These are phyloP conservation scores for Linnemannia exigua DNA, from an alignment of 192 early-diverging fungal genomes.

Conservation along the genomic window DNA sequence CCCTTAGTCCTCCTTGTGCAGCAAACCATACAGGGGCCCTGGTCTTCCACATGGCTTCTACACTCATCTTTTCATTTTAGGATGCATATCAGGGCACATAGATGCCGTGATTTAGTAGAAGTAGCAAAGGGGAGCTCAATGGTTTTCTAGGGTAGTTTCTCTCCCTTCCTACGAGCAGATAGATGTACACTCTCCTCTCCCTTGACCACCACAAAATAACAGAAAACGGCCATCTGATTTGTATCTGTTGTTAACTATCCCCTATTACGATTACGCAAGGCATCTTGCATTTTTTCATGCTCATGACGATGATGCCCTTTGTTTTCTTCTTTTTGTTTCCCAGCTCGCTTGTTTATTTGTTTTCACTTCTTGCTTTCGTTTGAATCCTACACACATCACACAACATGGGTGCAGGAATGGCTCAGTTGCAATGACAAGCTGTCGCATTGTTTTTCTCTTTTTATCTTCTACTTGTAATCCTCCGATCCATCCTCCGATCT, in stretches of 20 bases:
- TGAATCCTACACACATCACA: neutral
- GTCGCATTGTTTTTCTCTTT: neutral
- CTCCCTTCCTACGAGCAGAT: no score
- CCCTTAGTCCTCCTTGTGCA: neutral
- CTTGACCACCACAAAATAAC: neutral
- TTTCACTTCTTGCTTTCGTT: neutral
- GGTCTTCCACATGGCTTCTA: neutral
- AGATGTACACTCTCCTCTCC: no score
- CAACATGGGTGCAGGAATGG: neutral
- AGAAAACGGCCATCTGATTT: neutral
- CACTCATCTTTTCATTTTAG: neutral
- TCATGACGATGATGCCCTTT: neutral
- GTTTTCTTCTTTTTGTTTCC: neutral
- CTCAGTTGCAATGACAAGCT: neutral
- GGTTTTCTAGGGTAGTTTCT: no score
- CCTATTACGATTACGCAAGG: neutral
- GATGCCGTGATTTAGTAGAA: neutral
- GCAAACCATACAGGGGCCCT: neutral
- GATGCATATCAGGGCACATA: neutral
- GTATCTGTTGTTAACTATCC: neutral
- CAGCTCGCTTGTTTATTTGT: neutral
- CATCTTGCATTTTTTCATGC: neutral
- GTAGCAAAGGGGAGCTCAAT: no score
- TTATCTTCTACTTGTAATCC: neutral
- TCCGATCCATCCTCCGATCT: constrained; percentile 1